phyloP scores from a whole-genome alignment of 495 filamentous ascomycete species.

The Aspergillus bridgeri region DNA sequence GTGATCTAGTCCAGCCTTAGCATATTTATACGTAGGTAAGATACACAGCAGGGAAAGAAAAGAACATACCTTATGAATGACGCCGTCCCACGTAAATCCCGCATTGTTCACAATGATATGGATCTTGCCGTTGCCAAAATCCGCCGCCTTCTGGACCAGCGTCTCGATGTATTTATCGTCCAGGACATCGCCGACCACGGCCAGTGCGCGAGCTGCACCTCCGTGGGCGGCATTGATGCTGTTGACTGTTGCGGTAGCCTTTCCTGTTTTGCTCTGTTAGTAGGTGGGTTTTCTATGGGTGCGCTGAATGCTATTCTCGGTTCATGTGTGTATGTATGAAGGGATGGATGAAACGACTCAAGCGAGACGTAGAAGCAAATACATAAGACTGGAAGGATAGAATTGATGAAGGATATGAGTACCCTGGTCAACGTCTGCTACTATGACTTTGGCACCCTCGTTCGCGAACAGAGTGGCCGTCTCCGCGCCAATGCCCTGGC shows the following conservation, averaged over 20 bases:
- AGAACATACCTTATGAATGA: conserved; percentile 70
- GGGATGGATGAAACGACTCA: too few species aligned
- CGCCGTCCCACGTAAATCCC: conserved; percentile 85
- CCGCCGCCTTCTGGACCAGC: conserved; percentile 68
- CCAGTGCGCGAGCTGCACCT: conserved; percentile 57
- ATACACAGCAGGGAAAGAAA: too few species aligned
- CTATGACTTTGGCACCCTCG: conserved; percentile 78
- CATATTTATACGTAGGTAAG: neutral
- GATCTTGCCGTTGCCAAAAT: conserved; percentile 81
- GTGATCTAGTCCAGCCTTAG: too few species aligned
- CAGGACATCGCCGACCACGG: conserved; percentile 71
- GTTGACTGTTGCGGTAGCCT: conserved; percentile 59
- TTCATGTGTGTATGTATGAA: too few species aligned
- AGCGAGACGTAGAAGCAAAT: too few species aligned
- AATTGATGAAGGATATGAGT: neutral
- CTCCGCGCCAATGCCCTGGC: conserved; percentile 89
- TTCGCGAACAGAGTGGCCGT: conserved; percentile 76
- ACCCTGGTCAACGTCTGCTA: conserved; percentile 78
- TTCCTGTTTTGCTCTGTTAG: conserved; percentile 40
- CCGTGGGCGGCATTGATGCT: conserved; percentile 53
- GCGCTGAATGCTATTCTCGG: too few species aligned
- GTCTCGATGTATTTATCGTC: conserved; percentile 60
- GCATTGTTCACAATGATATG: conserved; percentile 88
- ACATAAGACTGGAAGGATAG: too few species aligned
- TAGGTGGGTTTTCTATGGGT: too few species aligned